A percentile compares a stretch with the other conserved stretches of the same genome.
These are phyloP conservation scores for Quercus dentata DNA, from an alignment of 306 rosid species.

Conservation along the genomic window DNA sequence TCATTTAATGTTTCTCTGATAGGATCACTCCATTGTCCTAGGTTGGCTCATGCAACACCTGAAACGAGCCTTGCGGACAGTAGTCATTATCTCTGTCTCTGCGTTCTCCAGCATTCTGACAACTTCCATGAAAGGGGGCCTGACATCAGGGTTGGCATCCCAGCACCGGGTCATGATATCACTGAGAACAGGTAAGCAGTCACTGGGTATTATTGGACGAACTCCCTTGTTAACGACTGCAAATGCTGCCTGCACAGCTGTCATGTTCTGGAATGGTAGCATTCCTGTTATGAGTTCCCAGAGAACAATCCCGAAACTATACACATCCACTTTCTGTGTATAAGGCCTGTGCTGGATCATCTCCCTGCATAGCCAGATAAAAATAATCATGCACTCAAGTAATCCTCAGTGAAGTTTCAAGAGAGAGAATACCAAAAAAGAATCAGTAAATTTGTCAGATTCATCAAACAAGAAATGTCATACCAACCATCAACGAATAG, in stretches of 20 bases:
- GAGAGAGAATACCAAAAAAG: neutral
- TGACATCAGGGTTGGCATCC: slow-evolving; percentile 91
- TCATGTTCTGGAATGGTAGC: slow-evolving; percentile 98
- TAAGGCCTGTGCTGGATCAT: slow-evolving; percentile 99
- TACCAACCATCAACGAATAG: neutral
- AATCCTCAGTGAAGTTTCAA: neutral
- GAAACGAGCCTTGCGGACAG: slow-evolving; percentile 92
- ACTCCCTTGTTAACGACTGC: slow-evolving; percentile 91
- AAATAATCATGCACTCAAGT: neutral
- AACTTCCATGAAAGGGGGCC: slow-evolving; percentile 80
- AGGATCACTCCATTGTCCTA: slow-evolving; percentile 78
- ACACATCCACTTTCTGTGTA: slow-evolving; percentile 92
- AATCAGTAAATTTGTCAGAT: neutral
- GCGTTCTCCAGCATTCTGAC: slow-evolving; percentile 93
- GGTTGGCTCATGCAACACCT: slow-evolving; percentile 94
- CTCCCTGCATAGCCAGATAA: slow-evolving; percentile 63
- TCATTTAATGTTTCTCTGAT: slow-evolving; percentile 20
- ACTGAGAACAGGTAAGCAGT: slow-evolving; percentile 81
- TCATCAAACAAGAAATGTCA: neutral
- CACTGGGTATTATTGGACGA: slow-evolving; percentile 75
- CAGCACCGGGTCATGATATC: slow-evolving; percentile 97
- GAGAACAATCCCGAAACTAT: slow-evolving; percentile 94
- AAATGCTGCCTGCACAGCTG: slow-evolving; percentile 98
- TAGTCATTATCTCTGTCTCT: slow-evolving; percentile 83
- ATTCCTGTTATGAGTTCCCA: slow-evolving; percentile 96